Evolutionary conservation across 2,329 filamentous ascomycete species (phyloP).

Genomic region (Chalaropsis thielavioides): DNA sequence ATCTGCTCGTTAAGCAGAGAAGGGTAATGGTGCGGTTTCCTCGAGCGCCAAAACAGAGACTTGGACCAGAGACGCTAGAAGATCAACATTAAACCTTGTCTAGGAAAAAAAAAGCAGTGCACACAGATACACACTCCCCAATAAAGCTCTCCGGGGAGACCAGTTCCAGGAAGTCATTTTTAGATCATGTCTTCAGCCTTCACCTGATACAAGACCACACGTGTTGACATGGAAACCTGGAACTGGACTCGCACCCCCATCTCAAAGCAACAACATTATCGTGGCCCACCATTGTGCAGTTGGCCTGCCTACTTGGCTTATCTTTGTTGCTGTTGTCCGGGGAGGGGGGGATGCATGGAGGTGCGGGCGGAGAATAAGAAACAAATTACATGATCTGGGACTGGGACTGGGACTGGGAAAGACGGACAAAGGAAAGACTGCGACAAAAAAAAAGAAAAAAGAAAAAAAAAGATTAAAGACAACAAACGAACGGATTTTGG

Average conservation of each 20-base stretch:
- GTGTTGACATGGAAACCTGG: neutral
- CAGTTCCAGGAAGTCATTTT: neutral
- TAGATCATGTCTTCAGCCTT: neutral
- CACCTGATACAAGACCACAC: neutral
- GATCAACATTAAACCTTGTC: slow-evolving; percentile 3
- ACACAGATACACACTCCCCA: neutral
- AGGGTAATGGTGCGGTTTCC: neutral
- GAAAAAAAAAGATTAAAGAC: neutral
- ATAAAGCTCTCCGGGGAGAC: neutral
- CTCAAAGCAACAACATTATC: neutral
- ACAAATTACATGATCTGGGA: neutral
- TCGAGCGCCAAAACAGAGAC: neutral
- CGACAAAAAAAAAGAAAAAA: neutral
- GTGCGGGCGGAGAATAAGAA: neutral
- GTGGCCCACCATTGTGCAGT: neutral
- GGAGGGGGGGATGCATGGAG: neutral
- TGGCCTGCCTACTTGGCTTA: neutral
- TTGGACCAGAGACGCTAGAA: neutral
- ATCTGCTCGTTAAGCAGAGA: neutral
- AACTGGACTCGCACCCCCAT: neutral
- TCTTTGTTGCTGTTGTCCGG: neutral
- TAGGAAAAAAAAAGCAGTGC: neutral
- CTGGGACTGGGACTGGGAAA: neutral
- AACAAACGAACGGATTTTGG: neutral
- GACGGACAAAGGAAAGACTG: neutral